Conservation (phyloP, 2,329 filamentous ascomycete genomes). For the Thermochaetoides dissita region DNA sequence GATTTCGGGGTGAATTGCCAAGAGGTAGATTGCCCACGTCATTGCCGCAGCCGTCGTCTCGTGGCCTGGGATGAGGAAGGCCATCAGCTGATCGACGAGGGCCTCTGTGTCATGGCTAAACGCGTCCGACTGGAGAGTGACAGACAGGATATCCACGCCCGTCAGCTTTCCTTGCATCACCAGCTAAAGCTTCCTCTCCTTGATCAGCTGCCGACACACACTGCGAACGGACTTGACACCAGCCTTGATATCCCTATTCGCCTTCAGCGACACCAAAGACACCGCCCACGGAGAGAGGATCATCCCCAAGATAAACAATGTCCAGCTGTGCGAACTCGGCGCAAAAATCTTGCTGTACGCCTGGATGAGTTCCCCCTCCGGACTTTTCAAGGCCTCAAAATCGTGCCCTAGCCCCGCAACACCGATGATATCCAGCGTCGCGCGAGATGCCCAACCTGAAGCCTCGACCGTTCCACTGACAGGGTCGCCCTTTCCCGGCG, state of each 20-base stretch:
- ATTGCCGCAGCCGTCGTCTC: slow-evolving; percentile 66
- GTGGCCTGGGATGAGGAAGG: slow-evolving; percentile 70
- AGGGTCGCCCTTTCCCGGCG: too few species aligned
- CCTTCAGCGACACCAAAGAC: slow-evolving; percentile 49
- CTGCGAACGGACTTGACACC: slow-evolving; percentile 47
- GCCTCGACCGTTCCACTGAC: slow-evolving; percentile 31
- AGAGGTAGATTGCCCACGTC: slow-evolving; percentile 60
- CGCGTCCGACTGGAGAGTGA: slow-evolving; percentile 60
- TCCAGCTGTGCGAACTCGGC: slow-evolving; percentile 34
- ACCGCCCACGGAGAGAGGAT: slow-evolving; percentile 52
- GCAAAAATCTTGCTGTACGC: slow-evolving; percentile 44
- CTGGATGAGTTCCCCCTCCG: slow-evolving; percentile 42
- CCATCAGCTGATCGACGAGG: slow-evolving; percentile 82
- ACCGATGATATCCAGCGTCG: slow-evolving; percentile 64
- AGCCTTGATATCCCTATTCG: slow-evolving; percentile 49
- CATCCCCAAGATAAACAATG: slow-evolving; percentile 44
- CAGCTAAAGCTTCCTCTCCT: slow-evolving; percentile 48
- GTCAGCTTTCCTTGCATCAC: slow-evolving; percentile 29
- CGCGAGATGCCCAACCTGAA: slow-evolving; percentile 48
- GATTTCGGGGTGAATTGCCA: slow-evolving; percentile 50
- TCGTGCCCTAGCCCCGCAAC: slow-evolving; percentile 57
- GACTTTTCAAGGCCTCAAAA: slow-evolving; percentile 51
- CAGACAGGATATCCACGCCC: slow-evolving; percentile 63
- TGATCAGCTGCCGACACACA: slow-evolving; percentile 55
- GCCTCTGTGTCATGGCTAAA: slow-evolving; percentile 55